Base-by-base conservation (phyloP, 2,329 filamentous ascomycete species). In the Ophiostoma sp. region DNA sequence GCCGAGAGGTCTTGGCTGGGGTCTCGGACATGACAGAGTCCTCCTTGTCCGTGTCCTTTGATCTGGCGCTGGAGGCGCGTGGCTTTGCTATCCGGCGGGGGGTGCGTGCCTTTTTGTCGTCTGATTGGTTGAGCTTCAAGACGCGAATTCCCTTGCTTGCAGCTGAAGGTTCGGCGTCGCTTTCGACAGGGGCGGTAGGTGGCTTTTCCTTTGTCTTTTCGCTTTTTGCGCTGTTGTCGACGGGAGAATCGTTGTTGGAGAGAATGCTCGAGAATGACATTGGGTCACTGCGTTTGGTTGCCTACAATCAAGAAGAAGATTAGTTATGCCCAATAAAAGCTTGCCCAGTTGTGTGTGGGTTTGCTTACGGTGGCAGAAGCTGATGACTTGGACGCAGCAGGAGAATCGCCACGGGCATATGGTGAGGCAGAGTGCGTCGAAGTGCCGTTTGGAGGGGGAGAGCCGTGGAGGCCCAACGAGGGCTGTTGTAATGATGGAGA, bases 191-290 rank as follows among this genome's bases (percentile, higher is more conserved):
- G 15, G 67, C 35, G 7, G 57, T 68, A 13, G 71, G 65, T 2
- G 83, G 82, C 62, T 81, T 82, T 15, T 80, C 77, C 74, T 81
- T 84, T 8, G 85, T 83, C 72, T 84, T 48, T 48, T 48, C 44
- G 17, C 6, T 48, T 3, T 48, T 48, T 17, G 6, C 44, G 17
- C 44, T 48, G 15, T 48, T 84, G 2, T 84, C 82, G 54, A 87
- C 84, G 69, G 90, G n/a, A 1, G 73, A 88, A 70, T 93, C 89
- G 70, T 91, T 85, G 74, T 87, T 93, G 4, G 93, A 94, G 62
- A 98, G 89, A 72, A 98, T 96, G 78, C 94, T 97, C 74, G 93
- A 95, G 77, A 98, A 95, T 5, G 94, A 95, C 94, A 97, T 97
- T 69, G 94, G 91, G 78, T 96, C 91, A 71, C 90, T 85, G 78